phyloP scores from a whole-genome alignment of 768 basidiomycete species.

The Agaricus blazei region DNA sequence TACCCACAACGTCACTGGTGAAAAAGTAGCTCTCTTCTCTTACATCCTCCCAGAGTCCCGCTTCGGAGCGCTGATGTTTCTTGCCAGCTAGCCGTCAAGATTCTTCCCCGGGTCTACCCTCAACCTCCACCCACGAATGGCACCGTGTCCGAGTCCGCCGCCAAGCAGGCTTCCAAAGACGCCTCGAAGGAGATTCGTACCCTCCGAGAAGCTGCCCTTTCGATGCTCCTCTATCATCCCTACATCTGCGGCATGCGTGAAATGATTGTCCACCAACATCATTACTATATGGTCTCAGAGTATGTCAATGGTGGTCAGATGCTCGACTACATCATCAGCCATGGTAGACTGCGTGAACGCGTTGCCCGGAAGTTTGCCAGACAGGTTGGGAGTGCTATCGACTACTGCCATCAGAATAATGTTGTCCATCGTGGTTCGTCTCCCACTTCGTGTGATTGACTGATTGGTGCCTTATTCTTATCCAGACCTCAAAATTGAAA shows the following conservation, averaged over 20 bases:
- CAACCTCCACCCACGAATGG: slow-evolving; percentile 46
- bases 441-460: not conserved
- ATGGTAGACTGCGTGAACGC: slow-evolving; percentile 90
- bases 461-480: slow-evolving; percentile 9
- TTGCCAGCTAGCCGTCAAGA: slow-evolving; percentile 92
- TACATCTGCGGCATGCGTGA: slow-evolving; percentile 99
- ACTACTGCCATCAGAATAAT: slow-evolving; percentile 96
- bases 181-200: slow-evolving; percentile 96
- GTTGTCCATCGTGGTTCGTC: slow-evolving; percentile 87
- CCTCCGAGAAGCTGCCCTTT: slow-evolving; percentile 91
- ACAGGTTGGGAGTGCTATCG: slow-evolving; percentile 93
- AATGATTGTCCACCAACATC: slow-evolving; percentile 95
- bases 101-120: slow-evolving; percentile 83
- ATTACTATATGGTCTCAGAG: slow-evolving; percentile 99
- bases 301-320: slow-evolving; percentile 99
- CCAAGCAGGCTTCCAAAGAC: slow-evolving; percentile 83
- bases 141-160: slow-evolving; percentile 39
- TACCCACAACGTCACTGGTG: slow-evolving; percentile 80
- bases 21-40: slow-evolving; percentile 64
- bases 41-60: slow-evolving; percentile 8
- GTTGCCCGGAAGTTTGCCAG: slow-evolving; percentile 96
- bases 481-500: slow-evolving; percentile 95
- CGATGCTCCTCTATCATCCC: slow-evolving; percentile 94
- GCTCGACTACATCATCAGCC: slow-evolving; percentile 99
- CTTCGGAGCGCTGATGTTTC: slow-evolving; percentile 1